phyloP scores from a whole-genome alignment of 2,329 filamentous ascomycete genomes.

The Sclerotinia spermophila region DNA sequence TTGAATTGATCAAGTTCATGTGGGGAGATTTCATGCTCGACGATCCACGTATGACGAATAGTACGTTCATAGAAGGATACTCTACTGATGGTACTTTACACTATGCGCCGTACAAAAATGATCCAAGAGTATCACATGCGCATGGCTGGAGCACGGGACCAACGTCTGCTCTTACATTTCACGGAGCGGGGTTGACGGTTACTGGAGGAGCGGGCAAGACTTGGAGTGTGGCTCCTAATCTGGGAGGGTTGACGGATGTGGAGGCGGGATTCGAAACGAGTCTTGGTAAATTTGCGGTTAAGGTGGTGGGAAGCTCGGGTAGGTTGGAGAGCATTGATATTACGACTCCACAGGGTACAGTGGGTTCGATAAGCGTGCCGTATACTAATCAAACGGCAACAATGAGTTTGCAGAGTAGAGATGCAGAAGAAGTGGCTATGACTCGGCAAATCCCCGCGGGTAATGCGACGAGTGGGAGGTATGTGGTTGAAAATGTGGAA shows the following conservation, averaged over 20 bases:
- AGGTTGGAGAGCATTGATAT: not conserved
- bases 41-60: slow-evolving; percentile 54
- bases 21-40: slow-evolving; percentile 59
- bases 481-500: not conserved
- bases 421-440: no score
- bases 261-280: slow-evolving; percentile 43
- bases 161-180: slow-evolving; percentile 45
- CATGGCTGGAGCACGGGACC: slow-evolving; percentile 51
- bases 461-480: not conserved
- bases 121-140: slow-evolving; percentile 45
- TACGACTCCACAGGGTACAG: not conserved
- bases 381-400: not conserved
- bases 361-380: not conserved
- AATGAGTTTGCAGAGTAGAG: not conserved
- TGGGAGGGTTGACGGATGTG: slow-evolving; percentile 40
- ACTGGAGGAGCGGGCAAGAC: slow-evolving; percentile 38
- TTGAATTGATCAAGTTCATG: slow-evolving; percentile 51
- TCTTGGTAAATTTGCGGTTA: slow-evolving; percentile 40
- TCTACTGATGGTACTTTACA: slow-evolving; percentile 50
- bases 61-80: slow-evolving; percentile 58
- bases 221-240: slow-evolving; percentile 42
- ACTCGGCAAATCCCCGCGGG: not conserved
- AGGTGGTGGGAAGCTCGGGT: not conserved
- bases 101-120: slow-evolving; percentile 44
- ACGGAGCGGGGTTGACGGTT: slow-evolving; percentile 43